phyloP scores from a whole-genome alignment of 202 grass and related monocot genomes.

The Carex arenaria region DNA sequence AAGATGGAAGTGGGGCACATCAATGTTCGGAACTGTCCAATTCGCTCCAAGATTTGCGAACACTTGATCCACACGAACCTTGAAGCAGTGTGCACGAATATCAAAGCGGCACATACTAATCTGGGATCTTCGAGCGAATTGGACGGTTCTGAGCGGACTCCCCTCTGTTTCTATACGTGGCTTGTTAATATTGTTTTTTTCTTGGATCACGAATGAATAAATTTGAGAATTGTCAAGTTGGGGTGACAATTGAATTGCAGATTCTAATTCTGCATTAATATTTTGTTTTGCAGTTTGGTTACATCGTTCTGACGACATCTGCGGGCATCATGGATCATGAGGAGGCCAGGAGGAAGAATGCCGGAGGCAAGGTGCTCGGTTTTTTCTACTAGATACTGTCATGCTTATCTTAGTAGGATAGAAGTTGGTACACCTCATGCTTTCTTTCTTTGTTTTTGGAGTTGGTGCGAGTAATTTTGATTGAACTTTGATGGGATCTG shows the following conservation, averaged over 20 bases:
- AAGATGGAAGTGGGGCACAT: no score
- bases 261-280: background rate
- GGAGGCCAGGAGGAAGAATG: slow-evolving; percentile 79
- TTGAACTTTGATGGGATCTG: slow-evolving; percentile 1
- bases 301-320: slow-evolving; percentile 79
- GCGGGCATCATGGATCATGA: slow-evolving; percentile 82
- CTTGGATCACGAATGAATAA: background rate
- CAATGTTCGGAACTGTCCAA: no score
- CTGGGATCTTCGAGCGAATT: no score
- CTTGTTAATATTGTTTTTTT: no score
- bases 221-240: background rate
- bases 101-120: no score
- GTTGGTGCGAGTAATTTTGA: background rate
- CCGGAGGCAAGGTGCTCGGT: slow-evolving; percentile 68
- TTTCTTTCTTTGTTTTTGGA: background rate
- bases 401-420: background rate
- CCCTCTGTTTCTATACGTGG: no score
- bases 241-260: background rate
- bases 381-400: slow-evolving; percentile 53
- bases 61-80: no score
- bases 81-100: no score
- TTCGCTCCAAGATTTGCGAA: no score
- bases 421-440: background rate
- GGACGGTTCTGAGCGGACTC: no score
- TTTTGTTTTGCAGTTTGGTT: slow-evolving; percentile 54